Evolutionary conservation across 2,329 filamentous ascomycete genomes (phyloP).

Genomic region (Lachnellula cervina): DNA sequence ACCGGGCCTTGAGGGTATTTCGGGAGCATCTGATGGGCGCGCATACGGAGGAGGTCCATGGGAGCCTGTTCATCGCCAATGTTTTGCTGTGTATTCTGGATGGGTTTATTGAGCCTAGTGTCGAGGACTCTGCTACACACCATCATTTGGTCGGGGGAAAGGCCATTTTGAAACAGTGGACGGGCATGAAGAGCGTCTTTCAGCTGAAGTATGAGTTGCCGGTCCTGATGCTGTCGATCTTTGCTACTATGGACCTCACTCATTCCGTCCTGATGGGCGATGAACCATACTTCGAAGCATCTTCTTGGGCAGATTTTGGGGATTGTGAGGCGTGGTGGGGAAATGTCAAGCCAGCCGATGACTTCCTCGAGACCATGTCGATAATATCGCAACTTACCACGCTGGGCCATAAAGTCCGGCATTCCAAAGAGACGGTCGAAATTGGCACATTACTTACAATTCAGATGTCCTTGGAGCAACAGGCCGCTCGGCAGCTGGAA

Average conservation of each 20-base stretch:
- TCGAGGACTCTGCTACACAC: conserved; percentile 22
- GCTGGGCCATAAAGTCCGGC: conserved; percentile 31
- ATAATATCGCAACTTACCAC: conserved; percentile 30
- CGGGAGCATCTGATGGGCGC: conserved; percentile 32
- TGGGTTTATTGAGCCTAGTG: conserved; percentile 27
- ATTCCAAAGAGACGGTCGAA: conserved; percentile 15
- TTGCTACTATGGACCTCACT: conserved; percentile 40
- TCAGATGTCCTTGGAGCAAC: conserved; percentile 21
- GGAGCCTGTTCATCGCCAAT: conserved; percentile 38
- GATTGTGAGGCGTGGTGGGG: conserved; percentile 41
- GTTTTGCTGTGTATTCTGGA: conserved; percentile 38
- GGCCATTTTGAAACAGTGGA: conserved; percentile 28
- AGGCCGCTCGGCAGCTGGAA: conserved; percentile 21
- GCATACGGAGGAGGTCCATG: conserved; percentile 30
- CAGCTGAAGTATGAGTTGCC: conserved; percentile 22
- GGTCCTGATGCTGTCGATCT: conserved; percentile 40
- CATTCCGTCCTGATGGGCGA: conserved; percentile 37
- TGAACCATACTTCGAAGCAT: conserved; percentile 35
- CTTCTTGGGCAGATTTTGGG: conserved; percentile 37
- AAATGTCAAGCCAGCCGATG: conserved; percentile 23
- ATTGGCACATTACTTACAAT: conserved; percentile 25
- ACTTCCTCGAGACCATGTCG: conserved; percentile 33
- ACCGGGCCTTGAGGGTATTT: conserved; percentile 30
- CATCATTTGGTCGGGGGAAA: conserved; percentile 27
- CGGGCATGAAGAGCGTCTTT: conserved; percentile 20